Evolutionary conservation across 371 early-diverging fungal genomes (phyloP).

Genomic region (Amoeboaphelidium occidentale): DNA sequence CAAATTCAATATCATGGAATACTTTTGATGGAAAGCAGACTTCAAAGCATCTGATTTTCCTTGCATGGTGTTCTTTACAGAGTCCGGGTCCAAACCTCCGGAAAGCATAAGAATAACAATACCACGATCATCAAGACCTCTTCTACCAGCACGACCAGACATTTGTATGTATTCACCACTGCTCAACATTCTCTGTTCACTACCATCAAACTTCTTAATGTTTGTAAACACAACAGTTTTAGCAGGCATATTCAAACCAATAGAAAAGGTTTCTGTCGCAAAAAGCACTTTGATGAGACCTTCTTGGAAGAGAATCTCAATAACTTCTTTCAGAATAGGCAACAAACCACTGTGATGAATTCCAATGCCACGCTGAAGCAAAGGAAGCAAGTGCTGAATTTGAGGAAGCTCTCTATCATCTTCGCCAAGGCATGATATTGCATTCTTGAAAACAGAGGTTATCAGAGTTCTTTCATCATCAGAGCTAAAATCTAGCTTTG

Average conservation of each 20-base stretch:
- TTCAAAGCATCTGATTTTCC: constrained; percentile 80
- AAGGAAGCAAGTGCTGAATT: constrained; percentile 79
- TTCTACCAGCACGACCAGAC: constrained; percentile 22
- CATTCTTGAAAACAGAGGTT: constrained; percentile 68
- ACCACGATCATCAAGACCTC: constrained; percentile 83
- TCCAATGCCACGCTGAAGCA: constrained; percentile 92
- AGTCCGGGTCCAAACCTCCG: constrained; percentile 82
- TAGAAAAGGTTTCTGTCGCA: constrained; percentile 99
- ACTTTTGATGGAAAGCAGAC: constrained; percentile 94
- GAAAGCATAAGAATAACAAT: constrained; percentile 93
- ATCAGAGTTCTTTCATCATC: constrained; percentile 77
- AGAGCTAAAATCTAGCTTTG: constrained; percentile 79
- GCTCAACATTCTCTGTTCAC: constrained; percentile 54
- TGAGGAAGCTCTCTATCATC: constrained; percentile 89
- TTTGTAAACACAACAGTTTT: constrained; percentile 96
- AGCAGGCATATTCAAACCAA: constrained; percentile 99
- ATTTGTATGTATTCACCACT: constrained; percentile 98
- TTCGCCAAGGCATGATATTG: constrained; percentile 60
- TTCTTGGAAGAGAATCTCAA: constrained; percentile 99
- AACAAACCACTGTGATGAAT: constrained; percentile 98
- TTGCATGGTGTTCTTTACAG: constrained; percentile 82
- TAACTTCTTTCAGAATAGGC: constrained; percentile 97
- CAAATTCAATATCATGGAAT: constrained; percentile 97
- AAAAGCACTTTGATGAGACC: constrained; percentile 93
- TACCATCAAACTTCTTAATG: constrained; percentile 95